Base-by-base conservation (phyloP, 192 early-diverging fungal species). In the Paraglomus occultum region DNA sequence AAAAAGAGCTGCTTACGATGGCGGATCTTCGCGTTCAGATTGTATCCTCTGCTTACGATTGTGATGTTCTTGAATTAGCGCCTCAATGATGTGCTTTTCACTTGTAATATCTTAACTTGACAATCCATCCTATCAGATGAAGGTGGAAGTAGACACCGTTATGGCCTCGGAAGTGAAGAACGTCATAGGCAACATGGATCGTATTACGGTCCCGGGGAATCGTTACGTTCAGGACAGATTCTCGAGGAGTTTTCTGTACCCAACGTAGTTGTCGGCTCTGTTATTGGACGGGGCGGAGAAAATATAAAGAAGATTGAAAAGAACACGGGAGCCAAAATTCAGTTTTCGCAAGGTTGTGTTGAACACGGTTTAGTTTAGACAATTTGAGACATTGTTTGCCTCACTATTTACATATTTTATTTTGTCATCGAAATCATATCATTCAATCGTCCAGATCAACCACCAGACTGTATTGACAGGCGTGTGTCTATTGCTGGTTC, bases 281-380 rank as follows among this genome's bases (percentile, higher is more conserved):
- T 95, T 42, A 95, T 95, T 75, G 94, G 94, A 11, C 79, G 86
- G 17, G 81, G 80, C 31, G 94, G 94, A 6, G 90, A 89, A 51
- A 91, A 89, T 76, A 71, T 95, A 68, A 87, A 91, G 74, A 74
- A 82, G 48, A 89, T 95, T 65, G 90, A 94, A 75, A 81, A 84
- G 57, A 77, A 78, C 18, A 87, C 87, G 18, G 89, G 90, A 22
- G 87, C 88, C 51, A 79, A 82, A 42, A 84, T 95, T 6, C 91
- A 93, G 78, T 84, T 94, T 62, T 85, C 86, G 8, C 79, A 81
- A 76, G 78, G 78, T 76, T 71, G 11, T 15, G 60, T 0, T 46
- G 12, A 39, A 51, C 4, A 0, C 6, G 14, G 57, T 17, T 23
- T 47, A 23, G 4, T 47, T 17, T 4, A 42, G n/a, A n/a, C n/a